A percentile compares a stretch with the other conserved stretches of the same genome.
Evolutionary conservation across 1,284 basidiomycete genomes (phyloP).

Genomic region (Moesziomyces sp.): DNA sequence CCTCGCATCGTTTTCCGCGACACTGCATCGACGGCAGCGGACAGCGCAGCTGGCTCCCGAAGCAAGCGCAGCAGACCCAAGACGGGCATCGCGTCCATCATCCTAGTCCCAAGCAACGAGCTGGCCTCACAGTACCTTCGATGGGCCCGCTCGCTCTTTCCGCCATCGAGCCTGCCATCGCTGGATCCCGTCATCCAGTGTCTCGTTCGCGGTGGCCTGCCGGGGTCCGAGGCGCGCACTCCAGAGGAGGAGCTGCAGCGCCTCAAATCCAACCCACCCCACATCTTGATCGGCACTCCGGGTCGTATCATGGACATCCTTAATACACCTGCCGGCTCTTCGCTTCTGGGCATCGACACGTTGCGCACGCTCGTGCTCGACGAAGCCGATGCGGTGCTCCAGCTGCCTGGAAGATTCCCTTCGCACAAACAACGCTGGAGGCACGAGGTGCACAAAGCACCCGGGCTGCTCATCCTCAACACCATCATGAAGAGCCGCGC

Average conservation of each 20-base stretch:
- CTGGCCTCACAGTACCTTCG: constrained; percentile 61
- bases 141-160: constrained; percentile 59
- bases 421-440: constrained; percentile 60
- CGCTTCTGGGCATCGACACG: constrained; percentile 56
- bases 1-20: constrained; percentile 60
- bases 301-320: constrained; percentile 58
- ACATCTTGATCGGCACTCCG: constrained; percentile 64
- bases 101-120: constrained; percentile 65
- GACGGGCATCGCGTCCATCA: constrained; percentile 54
- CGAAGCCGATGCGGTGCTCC: constrained; percentile 63
- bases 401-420: constrained; percentile 63
- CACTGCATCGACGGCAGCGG: not conserved
- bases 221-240: constrained; percentile 19
- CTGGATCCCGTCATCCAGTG: constrained; percentile 60
- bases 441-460: constrained; percentile 58
- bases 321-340: constrained; percentile 36
- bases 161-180: constrained; percentile 23
- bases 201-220: constrained; percentile 47
- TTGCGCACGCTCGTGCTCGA: constrained; percentile 61
- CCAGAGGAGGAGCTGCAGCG: constrained; percentile 43
- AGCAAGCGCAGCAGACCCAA: constrained; percentile 25
- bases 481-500: constrained; percentile 54
- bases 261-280: constrained; percentile 53
- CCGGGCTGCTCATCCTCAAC: constrained; percentile 58
- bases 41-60: constrained; percentile 2